Evolutionary conservation across 1,139 yeast genomes (phyloP), one percentile per base, ranked within the genome.

Genomic region (Geotrichum citri-aurantii): DNA sequence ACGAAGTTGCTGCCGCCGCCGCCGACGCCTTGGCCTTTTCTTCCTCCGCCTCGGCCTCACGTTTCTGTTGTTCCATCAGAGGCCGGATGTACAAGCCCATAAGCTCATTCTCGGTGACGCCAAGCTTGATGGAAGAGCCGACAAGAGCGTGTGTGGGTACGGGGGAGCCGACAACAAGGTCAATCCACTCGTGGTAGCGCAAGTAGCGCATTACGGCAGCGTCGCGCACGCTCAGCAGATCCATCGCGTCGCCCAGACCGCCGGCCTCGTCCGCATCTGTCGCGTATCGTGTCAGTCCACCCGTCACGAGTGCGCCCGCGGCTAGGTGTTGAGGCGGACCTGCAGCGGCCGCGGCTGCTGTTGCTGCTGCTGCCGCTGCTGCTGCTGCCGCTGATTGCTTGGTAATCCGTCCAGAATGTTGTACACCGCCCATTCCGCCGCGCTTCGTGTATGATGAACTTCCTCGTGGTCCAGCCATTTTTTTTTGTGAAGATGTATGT

Each of bases 171-270:
- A 74, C 63, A 17, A 75, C 71, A 50, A 73, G 70, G 63, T 75
- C 77, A 68, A 77, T 71, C 80, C 80, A 73, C 62, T 76, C 79
- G 62, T 77, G 79, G 62, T 75, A 76, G 27, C 78, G 68, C 24
- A 75, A 73, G 59, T 74, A 77, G 17, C 80, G 68, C 50, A 74
- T 71, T 37, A 76, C 72, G 11, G 78, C 74, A 14, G 77, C 72
- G 57, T 77, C 79, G 23, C 79, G 68, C 29, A 76, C 67, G 17
- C 76, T 72, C 40, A 77, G 65, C 7, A 71, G 65, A 61, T 77
- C 80, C 51, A 77, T 65, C 60, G 74, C 79, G 61, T 75, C 79
- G 23, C 77, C 77, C 3, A 71, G 51, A 2, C 71, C 71, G 6
- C 71, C 72, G 19, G 66, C 65, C 49, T 68, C 72, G 49, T 69